A percentile compares a stretch with the other conserved stretches of the same genome.
Evolutionary conservation across 805 yeast species (phyloP).

Genomic region (Candida germanica): DNA sequence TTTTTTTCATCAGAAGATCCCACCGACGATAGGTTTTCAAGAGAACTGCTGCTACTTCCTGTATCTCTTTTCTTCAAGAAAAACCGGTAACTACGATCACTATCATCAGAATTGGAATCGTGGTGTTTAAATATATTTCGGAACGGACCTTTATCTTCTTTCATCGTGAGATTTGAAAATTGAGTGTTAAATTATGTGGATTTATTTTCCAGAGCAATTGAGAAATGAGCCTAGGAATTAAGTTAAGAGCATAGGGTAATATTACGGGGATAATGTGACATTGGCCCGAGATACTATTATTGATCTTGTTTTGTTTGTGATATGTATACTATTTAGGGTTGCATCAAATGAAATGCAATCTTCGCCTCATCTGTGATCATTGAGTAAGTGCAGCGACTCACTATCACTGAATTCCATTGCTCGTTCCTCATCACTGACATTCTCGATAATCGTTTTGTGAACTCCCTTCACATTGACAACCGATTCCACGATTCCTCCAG

Average conservation of each 20-base stretch:
- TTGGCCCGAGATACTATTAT: no score
- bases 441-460: constrained; percentile 80
- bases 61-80: constrained; percentile 14
- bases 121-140: constrained; percentile 11
- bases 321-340: no score
- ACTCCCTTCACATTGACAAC: constrained; percentile 83
- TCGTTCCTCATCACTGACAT: constrained; percentile 45
- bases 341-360: no score
- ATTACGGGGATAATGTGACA: no score
- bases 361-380: no score
- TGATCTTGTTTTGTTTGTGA: no score
- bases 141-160: constrained; percentile 8
- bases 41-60: constrained; percentile 8
- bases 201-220: background rate
- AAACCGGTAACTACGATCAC: constrained; percentile 9
- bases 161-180: no score
- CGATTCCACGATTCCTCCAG: constrained; percentile 74
- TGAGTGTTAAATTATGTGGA: no score
- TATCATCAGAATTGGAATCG: constrained; percentile 2
- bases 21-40: constrained; percentile 10
- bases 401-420: constrained; percentile 11
- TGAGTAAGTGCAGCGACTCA: constrained; percentile 3
- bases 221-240: no score
- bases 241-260: no score
- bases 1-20: constrained; percentile 13